phyloP scores from a whole-genome alignment of 1,139 yeast species.

The Taphrina sp. region DNA sequence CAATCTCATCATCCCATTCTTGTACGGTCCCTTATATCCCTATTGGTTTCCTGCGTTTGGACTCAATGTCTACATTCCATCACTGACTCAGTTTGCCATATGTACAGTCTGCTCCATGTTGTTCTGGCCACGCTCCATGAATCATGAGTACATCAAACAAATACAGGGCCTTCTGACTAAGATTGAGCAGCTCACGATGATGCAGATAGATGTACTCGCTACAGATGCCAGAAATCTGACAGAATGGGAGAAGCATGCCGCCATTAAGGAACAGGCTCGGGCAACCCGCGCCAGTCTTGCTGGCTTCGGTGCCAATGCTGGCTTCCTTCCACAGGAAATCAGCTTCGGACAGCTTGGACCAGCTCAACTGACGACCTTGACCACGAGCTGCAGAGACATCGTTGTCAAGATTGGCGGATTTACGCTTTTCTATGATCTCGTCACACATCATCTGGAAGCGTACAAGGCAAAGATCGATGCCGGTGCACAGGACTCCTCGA shows the following conservation, averaged over 20 bases:
- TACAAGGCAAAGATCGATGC: conserved; percentile 3
- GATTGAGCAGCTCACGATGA: conserved; percentile 3
- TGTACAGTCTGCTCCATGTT: conserved; percentile 28
- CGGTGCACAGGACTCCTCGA: not conserved
- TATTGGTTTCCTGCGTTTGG: conserved; percentile 32
- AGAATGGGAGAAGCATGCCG: conserved; percentile 21
- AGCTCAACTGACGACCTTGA: conserved; percentile 17
- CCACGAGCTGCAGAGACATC: conserved; percentile 23
- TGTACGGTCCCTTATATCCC: conserved; percentile 34
- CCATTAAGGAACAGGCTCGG: conserved; percentile 22
- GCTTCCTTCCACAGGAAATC: conserved; percentile 29
- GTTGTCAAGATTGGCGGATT: conserved; percentile 25
- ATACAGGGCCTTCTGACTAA: conserved; percentile 14
- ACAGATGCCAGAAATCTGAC: conserved; percentile 29
- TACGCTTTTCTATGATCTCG: conserved; percentile 29
- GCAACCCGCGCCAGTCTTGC: conserved; percentile 25
- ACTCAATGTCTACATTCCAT: conserved; percentile 20
- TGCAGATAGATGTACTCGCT: conserved; percentile 25
- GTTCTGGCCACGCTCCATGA: conserved; percentile 35
- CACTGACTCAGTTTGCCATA: conserved; percentile 30
- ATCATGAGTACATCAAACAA: conserved; percentile 24
- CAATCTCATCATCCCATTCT: conserved; percentile 15
- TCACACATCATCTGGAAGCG: conserved; percentile 9
- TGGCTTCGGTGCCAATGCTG: conserved; percentile 24
- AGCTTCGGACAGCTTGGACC: conserved; percentile 34